Percentiles rank a stretch among this genome's conserved stretches.
Conservation (phyloP, 305 asterid species). For the Fraxinus angustifolia region DNA sequence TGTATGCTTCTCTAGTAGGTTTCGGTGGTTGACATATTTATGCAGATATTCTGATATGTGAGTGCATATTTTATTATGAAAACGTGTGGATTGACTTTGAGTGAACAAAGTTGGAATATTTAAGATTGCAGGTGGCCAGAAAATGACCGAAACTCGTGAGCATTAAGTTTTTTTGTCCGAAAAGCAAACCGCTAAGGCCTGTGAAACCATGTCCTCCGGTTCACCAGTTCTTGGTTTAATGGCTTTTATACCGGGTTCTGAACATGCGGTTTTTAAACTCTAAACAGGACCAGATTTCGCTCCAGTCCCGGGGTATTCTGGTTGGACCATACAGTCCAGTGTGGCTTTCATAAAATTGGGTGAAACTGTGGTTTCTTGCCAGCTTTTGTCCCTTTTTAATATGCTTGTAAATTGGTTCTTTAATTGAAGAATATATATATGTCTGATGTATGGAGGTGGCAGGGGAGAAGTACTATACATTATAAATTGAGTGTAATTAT, state of each 20-base stretch:
- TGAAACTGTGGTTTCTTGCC: background rate
- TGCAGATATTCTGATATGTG: background rate
- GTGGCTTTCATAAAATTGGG: background rate
- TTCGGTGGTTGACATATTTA: background rate
- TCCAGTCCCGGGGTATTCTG: background rate
- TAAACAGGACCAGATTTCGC: background rate
- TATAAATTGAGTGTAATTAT: background rate
- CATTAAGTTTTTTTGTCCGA: background rate
- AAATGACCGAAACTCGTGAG: background rate
- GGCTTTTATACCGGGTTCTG: background rate
- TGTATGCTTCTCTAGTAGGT: background rate
- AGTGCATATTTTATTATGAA: background rate
- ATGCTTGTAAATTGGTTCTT: background rate
- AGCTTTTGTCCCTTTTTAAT: background rate
- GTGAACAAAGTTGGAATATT: background rate
- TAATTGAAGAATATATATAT: constrained; percentile 4
- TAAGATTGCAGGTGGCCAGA: background rate
- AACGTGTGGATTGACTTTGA: background rate
- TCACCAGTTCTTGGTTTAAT: background rate
- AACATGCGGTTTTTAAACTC: background rate
- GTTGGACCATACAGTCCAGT: background rate
- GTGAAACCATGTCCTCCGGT: background rate
- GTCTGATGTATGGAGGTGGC: constrained; percentile 4
- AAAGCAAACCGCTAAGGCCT: background rate
- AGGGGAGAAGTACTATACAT: background rate